Evolutionary conservation across 148 eudicot species (phyloP), one percentile per base, ranked within the genome.

Genomic region (Suaeda aralocaspica): DNA sequence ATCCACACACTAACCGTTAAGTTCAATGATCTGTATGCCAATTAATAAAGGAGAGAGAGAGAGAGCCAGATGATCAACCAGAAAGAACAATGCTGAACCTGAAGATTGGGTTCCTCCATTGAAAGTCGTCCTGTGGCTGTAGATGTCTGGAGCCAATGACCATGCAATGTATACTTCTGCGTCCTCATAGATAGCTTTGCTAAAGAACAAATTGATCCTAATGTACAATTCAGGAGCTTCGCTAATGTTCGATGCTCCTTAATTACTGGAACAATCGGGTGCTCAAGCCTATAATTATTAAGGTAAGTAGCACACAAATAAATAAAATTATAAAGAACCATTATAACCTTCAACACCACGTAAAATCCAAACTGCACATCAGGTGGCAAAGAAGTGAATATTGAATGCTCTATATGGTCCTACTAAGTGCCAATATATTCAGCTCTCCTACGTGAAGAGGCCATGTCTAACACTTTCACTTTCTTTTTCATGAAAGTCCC

Each of bases 131-230:
- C 99, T 45, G 99, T 94, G 66, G 99, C 90, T 52, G 99, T 89
- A 63, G 99, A 91, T 63, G 99, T 95, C 85, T 95, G 99, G 63
- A 91, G 96, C 99, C 97, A 95, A 84, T 74, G 96, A 67, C 99
- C 99, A 80, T 91, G 96, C 52, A 95, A 72, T 28, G 87, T 95
- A 71, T 95, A 86, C 77, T 72, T 95, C 65, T 92, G 92, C 30
- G 96, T 80, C 77, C 81, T 79, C 79, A 85, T 84, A 52, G 97
- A 95, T 60, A 91, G 82, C 75, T 80, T 91, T 63, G 99, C 74
- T 67, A 91, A 89, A 28, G 89, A 86, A 78, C 97, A 95, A 62
- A 91, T 86, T 59, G 97, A 91, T 68, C 99, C 99, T 74, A 95
- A 70, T 21, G 99, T 95, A 76, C 85, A 84, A 72, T 91, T 89